phyloP scores from a whole-genome alignment of 495 filamentous ascomycete species.

The Penicillium malachiteum region DNA sequence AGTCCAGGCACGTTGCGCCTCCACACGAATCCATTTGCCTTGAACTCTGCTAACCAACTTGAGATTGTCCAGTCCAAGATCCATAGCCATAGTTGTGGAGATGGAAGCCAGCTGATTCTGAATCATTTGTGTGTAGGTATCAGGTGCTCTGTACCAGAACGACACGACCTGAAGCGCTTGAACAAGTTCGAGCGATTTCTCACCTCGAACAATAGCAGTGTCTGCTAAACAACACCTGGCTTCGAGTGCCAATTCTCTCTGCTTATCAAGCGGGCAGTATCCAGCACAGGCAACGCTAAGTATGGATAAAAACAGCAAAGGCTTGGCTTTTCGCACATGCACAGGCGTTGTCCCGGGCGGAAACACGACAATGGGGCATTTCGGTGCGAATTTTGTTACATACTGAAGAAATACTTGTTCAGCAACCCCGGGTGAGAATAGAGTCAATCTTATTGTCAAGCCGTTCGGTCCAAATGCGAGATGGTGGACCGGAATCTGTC shows the following conservation, averaged over 20 bases:
- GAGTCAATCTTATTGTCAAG: too few relatives aligned
- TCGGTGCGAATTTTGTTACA: conserved; percentile 51
- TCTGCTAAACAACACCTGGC: conserved; percentile 66
- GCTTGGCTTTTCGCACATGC: conserved; percentile 63
- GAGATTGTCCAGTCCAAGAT: conserved; percentile 71
- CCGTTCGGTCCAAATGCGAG: too few relatives aligned
- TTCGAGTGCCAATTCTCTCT: conserved; percentile 59
- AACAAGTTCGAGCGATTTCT: conserved; percentile 77
- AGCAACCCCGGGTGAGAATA: too few relatives aligned
- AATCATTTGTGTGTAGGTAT: conserved; percentile 71
- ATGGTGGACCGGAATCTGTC: too few relatives aligned
- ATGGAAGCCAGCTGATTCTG: conserved; percentile 79
- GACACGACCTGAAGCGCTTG: too few relatives aligned
- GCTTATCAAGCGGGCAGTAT: conserved; percentile 50
- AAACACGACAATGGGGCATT: conserved; percentile 74
- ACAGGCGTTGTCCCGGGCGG: conserved; percentile 54
- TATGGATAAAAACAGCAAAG: conserved; percentile 71
- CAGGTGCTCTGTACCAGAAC: conserved; percentile 70
- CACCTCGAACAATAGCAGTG: conserved; percentile 62
- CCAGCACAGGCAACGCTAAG: conserved; percentile 60
- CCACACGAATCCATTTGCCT: conserved; percentile 54
- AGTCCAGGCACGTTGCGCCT: conserved; percentile 70
- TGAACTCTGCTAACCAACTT: conserved; percentile 11
- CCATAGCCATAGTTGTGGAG: conserved; percentile 75
- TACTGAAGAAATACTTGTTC: neutral